These are phyloP conservation scores for Chamaenerion angustifolium DNA, from an alignment of 345 rosid genomes.

Conservation along the genomic window DNA sequence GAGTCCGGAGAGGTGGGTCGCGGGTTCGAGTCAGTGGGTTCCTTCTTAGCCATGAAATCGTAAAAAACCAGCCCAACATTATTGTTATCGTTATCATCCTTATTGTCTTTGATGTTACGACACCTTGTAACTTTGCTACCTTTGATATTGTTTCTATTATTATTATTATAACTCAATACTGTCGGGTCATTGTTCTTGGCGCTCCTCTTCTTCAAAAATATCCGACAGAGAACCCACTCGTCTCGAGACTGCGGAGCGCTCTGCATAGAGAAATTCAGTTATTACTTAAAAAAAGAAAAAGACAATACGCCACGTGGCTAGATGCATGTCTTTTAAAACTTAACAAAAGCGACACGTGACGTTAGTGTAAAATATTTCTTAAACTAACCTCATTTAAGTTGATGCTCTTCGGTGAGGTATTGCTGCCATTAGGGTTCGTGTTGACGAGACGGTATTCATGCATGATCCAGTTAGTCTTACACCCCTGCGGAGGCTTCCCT, in stretches of 20 bases:
- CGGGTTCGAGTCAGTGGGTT: no score
- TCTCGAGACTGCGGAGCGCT: no score
- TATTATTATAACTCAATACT: no score
- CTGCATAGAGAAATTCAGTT: slow-evolving; percentile 6
- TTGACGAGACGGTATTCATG: slow-evolving; percentile 66
- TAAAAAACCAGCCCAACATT: slow-evolving; percentile 7
- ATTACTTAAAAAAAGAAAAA: no score
- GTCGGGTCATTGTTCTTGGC: neutral
- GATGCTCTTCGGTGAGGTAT: no score
- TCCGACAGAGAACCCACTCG: slow-evolving; percentile 41
- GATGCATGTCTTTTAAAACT: no score
- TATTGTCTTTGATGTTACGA: neutral
- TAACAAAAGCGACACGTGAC: no score
- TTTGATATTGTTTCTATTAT: no score
- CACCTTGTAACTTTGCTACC: no score
- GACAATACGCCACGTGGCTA: no score
- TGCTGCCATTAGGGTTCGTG: no score
- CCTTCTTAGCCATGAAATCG: slow-evolving; percentile 13
- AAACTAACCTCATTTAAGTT: slow-evolving; percentile 19
- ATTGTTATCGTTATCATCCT: neutral
- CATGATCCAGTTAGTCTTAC: slow-evolving; percentile 83
- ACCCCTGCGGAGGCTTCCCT: slow-evolving; percentile 50
- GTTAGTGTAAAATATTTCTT: no score
- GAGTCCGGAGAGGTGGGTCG: slow-evolving; percentile 6
- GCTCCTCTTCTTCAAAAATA: slow-evolving; percentile 32